phyloP scores from a whole-genome alignment of 345 rosid genomes.

The Microcos paniculata region DNA sequence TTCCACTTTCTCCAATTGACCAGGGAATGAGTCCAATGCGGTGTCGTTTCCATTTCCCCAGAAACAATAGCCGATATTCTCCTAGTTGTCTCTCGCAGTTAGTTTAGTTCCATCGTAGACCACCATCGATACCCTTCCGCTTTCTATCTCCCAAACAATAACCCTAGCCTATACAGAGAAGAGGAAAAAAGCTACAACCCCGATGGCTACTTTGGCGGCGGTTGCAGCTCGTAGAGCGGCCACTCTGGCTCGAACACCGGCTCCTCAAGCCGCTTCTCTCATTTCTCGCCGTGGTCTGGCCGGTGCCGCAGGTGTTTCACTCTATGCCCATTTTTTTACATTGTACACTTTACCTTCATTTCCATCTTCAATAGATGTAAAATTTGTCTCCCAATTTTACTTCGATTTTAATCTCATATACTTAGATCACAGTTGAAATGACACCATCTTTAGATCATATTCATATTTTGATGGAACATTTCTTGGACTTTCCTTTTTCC shows the following conservation, averaged over 20 bases:
- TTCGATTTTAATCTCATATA: conserved; percentile 19
- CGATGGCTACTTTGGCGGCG: conserved; percentile 53
- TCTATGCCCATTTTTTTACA: background rate
- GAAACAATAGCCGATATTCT: background rate
- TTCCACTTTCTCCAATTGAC: background rate
- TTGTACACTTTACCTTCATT: background rate
- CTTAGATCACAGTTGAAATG: background rate
- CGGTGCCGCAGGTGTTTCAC: conserved; percentile 72
- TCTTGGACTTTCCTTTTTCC: background rate
- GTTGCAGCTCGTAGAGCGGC: conserved; percentile 51
- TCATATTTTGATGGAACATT: background rate
- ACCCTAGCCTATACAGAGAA: background rate
- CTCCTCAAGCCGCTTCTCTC: conserved; percentile 39
- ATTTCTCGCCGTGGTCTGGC: conserved; percentile 77
- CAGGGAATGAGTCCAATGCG: background rate
- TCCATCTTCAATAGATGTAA: background rate
- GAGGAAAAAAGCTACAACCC: background rate
- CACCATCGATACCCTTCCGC: too few relatives aligned
- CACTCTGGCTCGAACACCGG: conserved; percentile 32
- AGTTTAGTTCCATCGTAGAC: background rate
- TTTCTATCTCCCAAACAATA: background rate
- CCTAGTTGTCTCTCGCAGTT: background rate
- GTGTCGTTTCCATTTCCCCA: background rate
- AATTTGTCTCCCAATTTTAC: background rate
- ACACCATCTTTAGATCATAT: background rate